Percentiles rank a stretch among this genome's conserved stretches.
These are phyloP conservation scores for Cryptosporidium felis DNA, from an alignment of 169 alveolate genomes.

Conservation along the genomic window DNA sequence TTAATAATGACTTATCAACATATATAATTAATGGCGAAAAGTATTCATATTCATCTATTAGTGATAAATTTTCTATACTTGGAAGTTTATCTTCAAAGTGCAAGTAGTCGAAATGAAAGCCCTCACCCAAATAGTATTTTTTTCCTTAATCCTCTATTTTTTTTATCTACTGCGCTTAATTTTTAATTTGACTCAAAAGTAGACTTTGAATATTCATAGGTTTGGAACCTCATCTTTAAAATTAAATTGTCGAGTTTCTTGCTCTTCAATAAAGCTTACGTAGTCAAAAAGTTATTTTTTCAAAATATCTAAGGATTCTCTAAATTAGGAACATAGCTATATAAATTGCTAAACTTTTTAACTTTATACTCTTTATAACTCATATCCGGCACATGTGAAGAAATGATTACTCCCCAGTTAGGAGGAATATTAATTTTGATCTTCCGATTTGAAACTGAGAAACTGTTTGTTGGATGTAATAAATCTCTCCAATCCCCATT, in stretches of 20 bases:
- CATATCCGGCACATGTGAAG: conserved; percentile 4
- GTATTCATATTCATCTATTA: conserved; percentile 51
- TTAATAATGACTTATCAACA: conserved; percentile 41
- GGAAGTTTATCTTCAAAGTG: conserved; percentile 23
- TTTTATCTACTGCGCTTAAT: no score
- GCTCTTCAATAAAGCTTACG: no score
- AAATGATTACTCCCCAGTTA: conserved; percentile 37
- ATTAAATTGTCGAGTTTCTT: no score
- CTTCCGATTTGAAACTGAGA: not conserved
- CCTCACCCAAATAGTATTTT: no score
- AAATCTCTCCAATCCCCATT: conserved; percentile 57
- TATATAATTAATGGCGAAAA: conserved; percentile 67
- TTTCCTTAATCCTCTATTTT: no score
- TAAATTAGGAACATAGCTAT: no score
- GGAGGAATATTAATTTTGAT: conserved; percentile 2
- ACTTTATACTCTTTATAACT: not conserved
- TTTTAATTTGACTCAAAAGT: no score
- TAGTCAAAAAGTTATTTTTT: no score
- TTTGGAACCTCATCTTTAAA: no score
- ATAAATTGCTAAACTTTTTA: conserved; percentile 13
- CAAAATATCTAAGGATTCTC: no score
- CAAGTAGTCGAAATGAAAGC: no score
- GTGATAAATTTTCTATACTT: conserved; percentile 36
- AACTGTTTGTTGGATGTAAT: conserved; percentile 18
- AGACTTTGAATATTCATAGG: no score